A percentile compares a stretch with the other conserved stretches of the same genome.
phyloP scores from a whole-genome alignment of 2,329 filamentous ascomycete species.

The Colletotrichum chlorophyti region DNA sequence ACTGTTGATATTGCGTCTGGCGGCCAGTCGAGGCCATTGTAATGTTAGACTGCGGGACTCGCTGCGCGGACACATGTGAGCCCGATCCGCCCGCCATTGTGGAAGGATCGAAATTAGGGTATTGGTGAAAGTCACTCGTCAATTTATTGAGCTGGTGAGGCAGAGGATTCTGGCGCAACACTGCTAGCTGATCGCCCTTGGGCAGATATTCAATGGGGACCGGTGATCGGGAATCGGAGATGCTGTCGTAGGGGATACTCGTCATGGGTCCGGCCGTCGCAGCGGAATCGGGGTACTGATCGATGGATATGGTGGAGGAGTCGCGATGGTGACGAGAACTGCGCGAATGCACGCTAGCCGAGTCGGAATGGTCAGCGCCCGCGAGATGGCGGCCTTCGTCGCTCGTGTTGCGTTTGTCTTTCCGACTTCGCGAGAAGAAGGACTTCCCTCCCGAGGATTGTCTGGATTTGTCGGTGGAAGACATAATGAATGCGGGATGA shows the following conservation, averaged over 20 bases:
- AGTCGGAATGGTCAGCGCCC: slow-evolving; percentile 63
- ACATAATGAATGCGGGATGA: slow-evolving; percentile 48
- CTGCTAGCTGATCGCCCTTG: slow-evolving; percentile 66
- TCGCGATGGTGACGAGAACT: slow-evolving; percentile 80
- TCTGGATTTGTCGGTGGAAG: slow-evolving; percentile 77
- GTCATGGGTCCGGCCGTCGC: slow-evolving; percentile 84
- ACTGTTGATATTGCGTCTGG: slow-evolving; percentile 79
- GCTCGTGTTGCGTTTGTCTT: slow-evolving; percentile 68
- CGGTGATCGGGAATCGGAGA: slow-evolving; percentile 72
- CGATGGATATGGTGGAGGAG: slow-evolving; percentile 75
- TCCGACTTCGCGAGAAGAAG: slow-evolving; percentile 90
- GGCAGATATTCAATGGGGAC: slow-evolving; percentile 77
- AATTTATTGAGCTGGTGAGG: slow-evolving; percentile 85
- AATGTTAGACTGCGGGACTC: slow-evolving; percentile 65
- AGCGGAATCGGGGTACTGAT: slow-evolving; percentile 69
- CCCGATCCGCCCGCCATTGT: slow-evolving; percentile 54
- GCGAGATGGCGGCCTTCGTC: slow-evolving; percentile 63
- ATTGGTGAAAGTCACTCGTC: slow-evolving; percentile 85
- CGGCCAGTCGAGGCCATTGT: slow-evolving; percentile 77
- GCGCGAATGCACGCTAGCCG: slow-evolving; percentile 69
- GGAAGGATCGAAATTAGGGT: slow-evolving; percentile 73
- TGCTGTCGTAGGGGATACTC: slow-evolving; percentile 84
- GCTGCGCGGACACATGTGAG: slow-evolving; percentile 65
- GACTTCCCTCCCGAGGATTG: slow-evolving; percentile 79
- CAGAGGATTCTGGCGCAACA: slow-evolving; percentile 70